Base-by-base conservation (phyloP, 352 stramenopile species). In the Achlya hypogyna region DNA sequence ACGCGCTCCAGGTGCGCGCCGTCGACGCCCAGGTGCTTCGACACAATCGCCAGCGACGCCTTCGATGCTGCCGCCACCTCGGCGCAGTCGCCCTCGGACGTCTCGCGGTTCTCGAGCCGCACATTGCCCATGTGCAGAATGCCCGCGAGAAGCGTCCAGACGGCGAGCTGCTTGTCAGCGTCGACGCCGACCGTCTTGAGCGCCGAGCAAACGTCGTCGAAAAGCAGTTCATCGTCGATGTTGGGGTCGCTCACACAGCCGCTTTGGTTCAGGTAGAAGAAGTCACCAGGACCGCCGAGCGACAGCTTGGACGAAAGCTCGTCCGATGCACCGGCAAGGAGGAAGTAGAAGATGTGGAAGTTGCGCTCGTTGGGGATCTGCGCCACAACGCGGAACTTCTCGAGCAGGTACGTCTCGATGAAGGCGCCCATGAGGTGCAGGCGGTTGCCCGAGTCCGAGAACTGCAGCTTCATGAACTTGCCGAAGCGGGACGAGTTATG, bases 301-400 rank as follows among this genome's bases (percentile, higher is more conserved):
- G 86, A 72, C n/a, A 94, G 65, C 54, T 91, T 73, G 18, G 73
- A 71, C 0, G 69, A 52, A 58, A 94, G 52, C n/a, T 78, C 64
- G 64, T 89, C 78, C 47, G 84, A 74, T 20, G 85, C 87, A 54
- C 84, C 85, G 0, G 82, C 78, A 6, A 95, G 75, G 64, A 97
- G 66, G 34, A 94, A 92, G 79, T 97, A 97, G 51, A 96, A 95
- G 62, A 97, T 89, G 72, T 96, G 88, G 70, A 95, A 96, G 73
- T 96, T 96, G 47, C 87, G 85, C 47, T 96, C 88, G 43, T 83
- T 86, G 0, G 80, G 81, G 51, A 91, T 91, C 70, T 95, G 87
- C 52, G 79, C 80, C 20, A 94, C 84, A 12, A 97, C 85, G 43
- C 89, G 85, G 63, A 93, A 96, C 69, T 93, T 95, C 74, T 95